A percentile compares a stretch with the other conserved stretches of the same genome.
Conservation (phyloP, 164 flowering plant species). For the Euptelea pleiosperma region DNA sequence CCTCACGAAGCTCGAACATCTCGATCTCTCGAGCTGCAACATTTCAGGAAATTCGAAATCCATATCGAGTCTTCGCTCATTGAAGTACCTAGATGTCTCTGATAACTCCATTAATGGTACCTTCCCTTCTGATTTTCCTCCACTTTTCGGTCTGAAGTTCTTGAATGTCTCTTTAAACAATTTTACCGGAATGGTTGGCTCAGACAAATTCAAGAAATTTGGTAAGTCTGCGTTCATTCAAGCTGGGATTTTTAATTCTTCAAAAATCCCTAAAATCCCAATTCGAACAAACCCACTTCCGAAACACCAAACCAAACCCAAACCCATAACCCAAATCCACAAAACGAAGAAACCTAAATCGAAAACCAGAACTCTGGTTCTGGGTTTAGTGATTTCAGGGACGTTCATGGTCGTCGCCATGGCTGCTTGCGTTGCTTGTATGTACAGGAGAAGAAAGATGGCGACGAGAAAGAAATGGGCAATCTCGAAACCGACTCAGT, state of each 20-base stretch:
- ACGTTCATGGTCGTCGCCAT: constrained; percentile 21
- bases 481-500: constrained; percentile 57
- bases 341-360: too few relatives aligned
- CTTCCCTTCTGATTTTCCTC: constrained; percentile 63
- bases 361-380: too few relatives aligned
- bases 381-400: constrained; percentile 32
- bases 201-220: constrained; percentile 37
- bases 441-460: constrained; percentile 31
- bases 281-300: constrained; percentile 18
- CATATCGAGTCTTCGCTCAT: constrained; percentile 33
- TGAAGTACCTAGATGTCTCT: constrained; percentile 62
- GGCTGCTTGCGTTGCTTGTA: constrained; percentile 14
- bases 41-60: constrained; percentile 43
- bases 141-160: constrained; percentile 35
- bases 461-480: constrained; percentile 57
- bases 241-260: constrained; percentile 41
- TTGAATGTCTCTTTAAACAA: constrained; percentile 68
- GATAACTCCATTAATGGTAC: constrained; percentile 50
- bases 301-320: too few relatives aligned
- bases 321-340: too few relatives aligned
- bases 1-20: constrained; percentile 39
- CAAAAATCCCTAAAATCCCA: constrained; percentile 17
- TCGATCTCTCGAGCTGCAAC: constrained; percentile 62
- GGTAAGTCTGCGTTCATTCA: constrained; percentile 60
- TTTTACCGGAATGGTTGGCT: constrained; percentile 41